Evolutionary conservation across 2,329 filamentous ascomycete species (phyloP).

Genomic region (Blastomyces parvus): DNA sequence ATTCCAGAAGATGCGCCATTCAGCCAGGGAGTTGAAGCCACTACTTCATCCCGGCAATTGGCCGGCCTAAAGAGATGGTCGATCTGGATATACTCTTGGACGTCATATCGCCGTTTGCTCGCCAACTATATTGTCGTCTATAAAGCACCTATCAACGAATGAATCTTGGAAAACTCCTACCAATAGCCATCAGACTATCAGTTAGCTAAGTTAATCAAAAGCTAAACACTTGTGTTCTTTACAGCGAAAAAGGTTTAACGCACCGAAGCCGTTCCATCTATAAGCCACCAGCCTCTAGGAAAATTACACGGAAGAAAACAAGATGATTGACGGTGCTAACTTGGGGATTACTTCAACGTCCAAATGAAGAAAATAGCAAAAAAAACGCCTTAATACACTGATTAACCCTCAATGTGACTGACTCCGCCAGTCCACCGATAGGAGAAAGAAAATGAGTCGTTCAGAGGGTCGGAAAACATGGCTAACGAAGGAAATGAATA

Average conservation of each 20-base stretch:
- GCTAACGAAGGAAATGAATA: conserved; percentile 4
- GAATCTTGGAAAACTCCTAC: not conserved
- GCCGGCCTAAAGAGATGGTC: not conserved
- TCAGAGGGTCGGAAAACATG: conserved; percentile 28
- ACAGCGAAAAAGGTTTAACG: not conserved
- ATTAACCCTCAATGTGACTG: conserved; percentile 72
- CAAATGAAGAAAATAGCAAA: conserved; percentile 61
- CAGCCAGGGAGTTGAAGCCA: not conserved
- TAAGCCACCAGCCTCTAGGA: conserved; percentile 61
- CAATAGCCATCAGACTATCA: not conserved
- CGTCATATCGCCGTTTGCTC: not conserved
- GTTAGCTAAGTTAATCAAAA: not conserved
- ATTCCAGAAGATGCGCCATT: not conserved
- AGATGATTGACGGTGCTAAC: conserved; percentile 63
- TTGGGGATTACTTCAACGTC: conserved; percentile 66
- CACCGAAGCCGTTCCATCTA: conserved; percentile 53
- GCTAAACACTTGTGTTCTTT: not conserved
- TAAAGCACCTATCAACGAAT: not conserved
- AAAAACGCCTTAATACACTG: conserved; percentile 46
- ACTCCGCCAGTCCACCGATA: conserved; percentile 67
- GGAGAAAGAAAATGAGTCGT: conserved; percentile 55
- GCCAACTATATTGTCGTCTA: not conserved
- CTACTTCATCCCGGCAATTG: not conserved
- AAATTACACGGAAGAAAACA: conserved; percentile 66
- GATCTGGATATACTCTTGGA: not conserved